Percentiles rank a stretch among this genome's conserved stretches.
Conservation (phyloP, 495 filamentous ascomycete genomes). For the Daldinia loculata region DNA sequence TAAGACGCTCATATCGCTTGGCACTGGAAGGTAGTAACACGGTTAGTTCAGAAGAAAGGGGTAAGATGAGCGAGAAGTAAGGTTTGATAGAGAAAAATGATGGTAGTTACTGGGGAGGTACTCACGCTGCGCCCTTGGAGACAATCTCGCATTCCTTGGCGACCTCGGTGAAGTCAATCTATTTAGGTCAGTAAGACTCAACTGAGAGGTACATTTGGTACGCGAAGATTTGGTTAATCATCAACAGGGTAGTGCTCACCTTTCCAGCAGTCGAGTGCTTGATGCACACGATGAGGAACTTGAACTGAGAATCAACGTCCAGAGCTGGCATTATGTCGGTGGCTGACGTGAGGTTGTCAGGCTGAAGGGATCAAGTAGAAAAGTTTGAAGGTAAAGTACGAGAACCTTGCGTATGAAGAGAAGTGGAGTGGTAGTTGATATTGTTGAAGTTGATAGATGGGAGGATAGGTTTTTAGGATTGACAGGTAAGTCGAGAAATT, state of each 20-base stretch:
- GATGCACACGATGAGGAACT: constrained; percentile 72
- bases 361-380: background rate
- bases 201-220: no score
- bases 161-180: constrained; percentile 70
- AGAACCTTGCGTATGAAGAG: background rate
- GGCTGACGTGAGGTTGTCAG: background rate
- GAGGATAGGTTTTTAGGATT: background rate
- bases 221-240: background rate
- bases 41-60: background rate
- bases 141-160: constrained; percentile 70
- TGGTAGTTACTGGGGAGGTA: constrained; percentile 19
- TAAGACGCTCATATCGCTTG: constrained; percentile 71
- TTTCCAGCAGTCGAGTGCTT: constrained; percentile 64
- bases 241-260: constrained; percentile 49
- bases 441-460: background rate
- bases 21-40: constrained; percentile 52
- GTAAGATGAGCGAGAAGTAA: background rate
- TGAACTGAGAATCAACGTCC: constrained; percentile 64
- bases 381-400: background rate
- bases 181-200: constrained; percentile 26
- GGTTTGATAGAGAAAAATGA: background rate
- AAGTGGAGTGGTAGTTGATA: background rate
- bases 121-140: constrained; percentile 73
- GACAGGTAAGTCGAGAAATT: background rate
- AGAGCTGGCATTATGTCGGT: constrained; percentile 56